These are phyloP conservation scores for Arachis hypogaea DNA, from an alignment of 306 rosid genomes.

Conservation along the genomic window DNA sequence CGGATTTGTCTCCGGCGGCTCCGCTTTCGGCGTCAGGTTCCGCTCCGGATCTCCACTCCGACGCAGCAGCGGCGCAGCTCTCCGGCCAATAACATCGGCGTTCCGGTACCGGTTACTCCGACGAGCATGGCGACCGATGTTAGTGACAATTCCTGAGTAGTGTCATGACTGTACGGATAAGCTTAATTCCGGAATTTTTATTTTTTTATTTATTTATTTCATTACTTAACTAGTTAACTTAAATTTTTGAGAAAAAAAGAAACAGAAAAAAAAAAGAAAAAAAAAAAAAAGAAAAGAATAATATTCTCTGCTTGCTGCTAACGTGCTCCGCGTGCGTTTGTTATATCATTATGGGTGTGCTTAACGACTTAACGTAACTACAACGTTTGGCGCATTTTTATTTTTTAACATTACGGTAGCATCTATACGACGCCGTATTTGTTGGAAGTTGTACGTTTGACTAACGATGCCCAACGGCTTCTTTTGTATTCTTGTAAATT, in stretches of 20 bases:
- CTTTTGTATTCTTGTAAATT: background rate
- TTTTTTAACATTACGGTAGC: background rate
- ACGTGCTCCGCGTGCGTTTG: constrained; percentile 33
- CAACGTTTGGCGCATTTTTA: constrained; percentile 10
- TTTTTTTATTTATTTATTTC: constrained; percentile 32
- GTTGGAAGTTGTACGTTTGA: background rate
- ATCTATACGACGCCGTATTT: constrained; percentile 1
- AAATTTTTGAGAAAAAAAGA: background rate
- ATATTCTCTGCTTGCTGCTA: constrained; percentile 17
- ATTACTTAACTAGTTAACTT: background rate
- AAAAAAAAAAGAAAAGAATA: background rate
- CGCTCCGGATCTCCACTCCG: constrained; percentile 43
- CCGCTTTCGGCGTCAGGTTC: constrained; percentile 26
- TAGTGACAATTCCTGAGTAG: constrained; percentile 79
- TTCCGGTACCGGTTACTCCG: constrained; percentile 76
- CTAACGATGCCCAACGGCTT: background rate
- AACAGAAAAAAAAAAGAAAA: constrained; percentile 12
- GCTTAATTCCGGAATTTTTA: constrained; percentile 23
- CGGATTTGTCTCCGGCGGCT: constrained; percentile 37
- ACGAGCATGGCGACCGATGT: constrained; percentile 87
- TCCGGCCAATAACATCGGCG: constrained; percentile 67
- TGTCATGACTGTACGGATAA: constrained; percentile 45
- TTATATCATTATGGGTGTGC: too few species aligned
- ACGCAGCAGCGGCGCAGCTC: constrained; percentile 47
- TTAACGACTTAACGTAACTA: background rate